phyloP scores from a whole-genome alignment of 2,329 filamentous ascomycete species.

The Penicillium paneum region DNA sequence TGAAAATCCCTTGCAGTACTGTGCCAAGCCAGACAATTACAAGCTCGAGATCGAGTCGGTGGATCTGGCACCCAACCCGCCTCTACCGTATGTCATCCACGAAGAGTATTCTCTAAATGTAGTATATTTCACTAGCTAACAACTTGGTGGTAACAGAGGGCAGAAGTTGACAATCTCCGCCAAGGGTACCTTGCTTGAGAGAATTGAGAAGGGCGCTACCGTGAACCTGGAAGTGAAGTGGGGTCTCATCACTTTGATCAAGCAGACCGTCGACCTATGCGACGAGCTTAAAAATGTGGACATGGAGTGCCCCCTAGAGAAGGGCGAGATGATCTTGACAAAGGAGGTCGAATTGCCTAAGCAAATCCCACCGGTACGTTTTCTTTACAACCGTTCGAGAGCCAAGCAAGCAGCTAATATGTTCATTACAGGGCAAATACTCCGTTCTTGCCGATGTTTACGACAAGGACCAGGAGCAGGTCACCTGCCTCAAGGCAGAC shows the following conservation, averaged over 20 bases:
- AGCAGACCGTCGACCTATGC: constrained; percentile 77
- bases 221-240: constrained; percentile 87
- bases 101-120: not conserved
- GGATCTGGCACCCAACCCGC: constrained; percentile 81
- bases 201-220: constrained; percentile 73
- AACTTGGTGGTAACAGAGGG: constrained; percentile 57
- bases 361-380: constrained; percentile 81
- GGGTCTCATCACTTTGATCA: constrained; percentile 85
- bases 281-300: constrained; percentile 86
- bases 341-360: constrained; percentile 83
- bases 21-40: constrained; percentile 65
- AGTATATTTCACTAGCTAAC: constrained; percentile 11
- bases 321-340: constrained; percentile 67
- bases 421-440: constrained; percentile 70
- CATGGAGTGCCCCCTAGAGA: constrained; percentile 80
- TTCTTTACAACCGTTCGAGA: not conserved
- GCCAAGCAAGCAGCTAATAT: constrained; percentile 5
- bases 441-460: constrained; percentile 82
- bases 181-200: constrained; percentile 67
- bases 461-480: constrained; percentile 66
- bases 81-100: constrained; percentile 65
- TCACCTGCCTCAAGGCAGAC: constrained; percentile 79
- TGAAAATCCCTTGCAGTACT: constrained; percentile 80
- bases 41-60: constrained; percentile 74
- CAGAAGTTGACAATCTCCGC: constrained; percentile 74